Percentiles rank a stretch among this genome's conserved stretches.
These are phyloP conservation scores for Wickerhamiella qilinensis DNA, from an alignment of 805 yeast genomes.

Conservation along the genomic window DNA sequence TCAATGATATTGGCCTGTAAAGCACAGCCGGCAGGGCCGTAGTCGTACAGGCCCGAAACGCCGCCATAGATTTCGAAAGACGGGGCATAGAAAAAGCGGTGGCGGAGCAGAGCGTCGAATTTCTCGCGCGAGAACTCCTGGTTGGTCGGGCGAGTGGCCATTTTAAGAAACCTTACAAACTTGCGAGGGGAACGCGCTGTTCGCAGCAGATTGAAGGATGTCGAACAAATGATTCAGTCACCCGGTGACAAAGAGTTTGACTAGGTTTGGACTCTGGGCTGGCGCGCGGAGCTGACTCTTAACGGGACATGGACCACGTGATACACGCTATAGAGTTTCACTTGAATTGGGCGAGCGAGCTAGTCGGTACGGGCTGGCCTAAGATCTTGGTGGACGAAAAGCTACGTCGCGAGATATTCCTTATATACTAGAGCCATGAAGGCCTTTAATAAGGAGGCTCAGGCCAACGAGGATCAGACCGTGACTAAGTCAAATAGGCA, in stretches of 20 bases:
- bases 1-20: slow-evolving; percentile 92
- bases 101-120: slow-evolving; percentile 78
- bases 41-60: slow-evolving; percentile 93
- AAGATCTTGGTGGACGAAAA: too few relatives aligned
- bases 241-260: background rate
- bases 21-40: slow-evolving; percentile 99
- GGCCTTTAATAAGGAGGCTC: too few relatives aligned
- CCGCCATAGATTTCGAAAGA: slow-evolving; percentile 97
- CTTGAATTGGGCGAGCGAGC: too few relatives aligned
- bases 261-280: too few relatives aligned
- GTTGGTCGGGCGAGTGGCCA: slow-evolving; percentile 14
- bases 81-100: slow-evolving; percentile 96
- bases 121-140: slow-evolving; percentile 59
- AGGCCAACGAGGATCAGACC: too few relatives aligned
- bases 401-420: too few relatives aligned
- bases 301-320: too few relatives aligned
- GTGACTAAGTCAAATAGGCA: too few relatives aligned
- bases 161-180: slow-evolving; percentile 1
- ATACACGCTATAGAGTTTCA: too few relatives aligned
- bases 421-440: too few relatives aligned
- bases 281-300: too few relatives aligned
- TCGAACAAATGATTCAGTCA: background rate
- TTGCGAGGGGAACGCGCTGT: background rate
- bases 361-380: too few relatives aligned
- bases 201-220: background rate